Conservation (phyloP, 169 alveolate species). For the Cryptosporidium ryanae region DNA sequence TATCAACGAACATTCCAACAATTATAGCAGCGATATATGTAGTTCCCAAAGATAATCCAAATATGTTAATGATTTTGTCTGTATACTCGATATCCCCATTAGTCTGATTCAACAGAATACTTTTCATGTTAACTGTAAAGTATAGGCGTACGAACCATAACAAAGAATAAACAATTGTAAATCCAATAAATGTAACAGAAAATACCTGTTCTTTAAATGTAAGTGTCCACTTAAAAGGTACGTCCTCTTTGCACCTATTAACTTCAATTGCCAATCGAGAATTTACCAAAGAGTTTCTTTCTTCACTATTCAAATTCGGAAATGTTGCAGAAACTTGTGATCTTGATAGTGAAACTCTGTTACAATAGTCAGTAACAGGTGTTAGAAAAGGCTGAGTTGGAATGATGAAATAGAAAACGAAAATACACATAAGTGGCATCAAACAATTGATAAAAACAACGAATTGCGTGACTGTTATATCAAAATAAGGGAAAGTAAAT, state of each 20-base stretch:
- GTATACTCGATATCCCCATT: slow-evolving; percentile 29
- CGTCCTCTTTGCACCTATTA: slow-evolving; percentile 59
- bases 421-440: slow-evolving; percentile 28
- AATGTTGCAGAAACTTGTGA: slow-evolving; percentile 20
- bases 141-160: slow-evolving; percentile 67
- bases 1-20: slow-evolving; percentile 55
- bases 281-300: slow-evolving; percentile 6
- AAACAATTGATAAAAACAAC: slow-evolving; percentile 24
- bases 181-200: slow-evolving; percentile 29
- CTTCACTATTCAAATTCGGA: slow-evolving; percentile 16
- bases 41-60: slow-evolving; percentile 52
- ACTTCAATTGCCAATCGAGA: slow-evolving; percentile 32
- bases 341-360: slow-evolving; percentile 47
- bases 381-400: slow-evolving; percentile 61
- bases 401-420: slow-evolving; percentile 34
- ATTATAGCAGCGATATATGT: slow-evolving; percentile 51
- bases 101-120: slow-evolving; percentile 38
- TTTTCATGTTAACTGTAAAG: slow-evolving; percentile 61
- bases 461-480: slow-evolving; percentile 29
- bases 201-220: slow-evolving; percentile 41
- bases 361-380: slow-evolving; percentile 38
- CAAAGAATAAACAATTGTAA: slow-evolving; percentile 50
- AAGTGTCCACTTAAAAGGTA: slow-evolving; percentile 51
- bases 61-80: slow-evolving; percentile 29
- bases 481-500: not conserved